phyloP scores from a whole-genome alignment of 495 filamentous ascomycete species.

The Margaritispora aquatica region DNA sequence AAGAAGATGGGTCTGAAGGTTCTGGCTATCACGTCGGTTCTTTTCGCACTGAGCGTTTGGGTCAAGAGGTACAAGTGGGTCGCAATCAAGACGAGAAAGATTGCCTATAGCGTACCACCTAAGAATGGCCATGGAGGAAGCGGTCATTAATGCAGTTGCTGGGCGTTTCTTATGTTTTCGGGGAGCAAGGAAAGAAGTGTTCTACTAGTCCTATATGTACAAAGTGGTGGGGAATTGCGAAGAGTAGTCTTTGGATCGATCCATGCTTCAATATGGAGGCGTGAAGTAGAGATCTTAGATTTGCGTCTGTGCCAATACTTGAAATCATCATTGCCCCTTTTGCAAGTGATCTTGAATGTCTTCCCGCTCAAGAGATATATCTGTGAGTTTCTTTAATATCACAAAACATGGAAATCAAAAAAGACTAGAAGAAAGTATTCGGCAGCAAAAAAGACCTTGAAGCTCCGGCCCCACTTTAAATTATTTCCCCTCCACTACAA shows the following conservation, averaged over 20 bases:
- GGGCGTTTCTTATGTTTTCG: constrained; percentile 19
- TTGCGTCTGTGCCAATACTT: constrained; percentile 2
- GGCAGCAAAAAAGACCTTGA: not conserved
- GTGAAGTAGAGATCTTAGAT: constrained; percentile 9
- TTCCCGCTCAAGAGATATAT: too few relatives aligned
- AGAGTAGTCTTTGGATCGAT: not conserved
- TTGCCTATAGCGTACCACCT: constrained; percentile 41
- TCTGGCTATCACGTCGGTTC: constrained; percentile 64
- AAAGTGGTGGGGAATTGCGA: constrained; percentile 10
- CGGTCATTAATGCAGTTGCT: constrained; percentile 6
- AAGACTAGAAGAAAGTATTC: not conserved
- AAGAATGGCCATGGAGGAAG: constrained; percentile 1
- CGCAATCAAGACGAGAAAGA: constrained; percentile 87
- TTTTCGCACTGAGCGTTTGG: constrained; percentile 89
- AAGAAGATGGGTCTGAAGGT: constrained; percentile 99
- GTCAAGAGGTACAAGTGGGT: constrained; percentile 99
- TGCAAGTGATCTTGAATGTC: too few relatives aligned
- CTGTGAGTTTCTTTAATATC: not conserved
- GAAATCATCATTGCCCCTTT: not conserved
- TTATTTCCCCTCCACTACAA: not conserved
- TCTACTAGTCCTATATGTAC: constrained; percentile 24
- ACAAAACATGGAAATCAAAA: not conserved
- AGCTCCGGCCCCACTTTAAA: not conserved
- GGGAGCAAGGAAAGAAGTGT: constrained; percentile 15
- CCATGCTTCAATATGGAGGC: constrained; percentile 13